These are phyloP conservation scores for Acorus calamus DNA, from an alignment of 106 monocot genomes.

Conservation along the genomic window DNA sequence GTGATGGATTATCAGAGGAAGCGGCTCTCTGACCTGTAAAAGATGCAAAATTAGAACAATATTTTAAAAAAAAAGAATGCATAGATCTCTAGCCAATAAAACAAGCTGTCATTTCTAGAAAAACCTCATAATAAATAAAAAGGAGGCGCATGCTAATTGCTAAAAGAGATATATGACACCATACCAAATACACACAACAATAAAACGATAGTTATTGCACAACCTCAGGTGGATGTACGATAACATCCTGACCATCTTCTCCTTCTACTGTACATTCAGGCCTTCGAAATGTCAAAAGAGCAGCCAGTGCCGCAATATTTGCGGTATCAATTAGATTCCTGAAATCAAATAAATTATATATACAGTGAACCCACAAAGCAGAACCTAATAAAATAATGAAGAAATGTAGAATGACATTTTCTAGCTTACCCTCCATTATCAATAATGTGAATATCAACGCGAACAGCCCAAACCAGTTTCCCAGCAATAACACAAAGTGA, in stretches of 20 bases:
- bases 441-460: conserved; percentile 91
- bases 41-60: background rate
- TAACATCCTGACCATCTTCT: conserved; percentile 68
- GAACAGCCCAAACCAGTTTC: conserved; percentile 85
- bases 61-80: conserved; percentile 1
- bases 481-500: conserved; percentile 89
- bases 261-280: conserved; percentile 88
- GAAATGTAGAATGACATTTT: background rate
- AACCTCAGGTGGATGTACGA: conserved; percentile 85
- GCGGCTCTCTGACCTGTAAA: conserved; percentile 76
- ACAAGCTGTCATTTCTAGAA: too few species aligned
- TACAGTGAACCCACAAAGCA: background rate
- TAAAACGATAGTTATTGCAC: background rate
- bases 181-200: too few species aligned
- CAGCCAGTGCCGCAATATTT: conserved; percentile 86
- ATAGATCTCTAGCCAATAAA: background rate
- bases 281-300: conserved; percentile 69
- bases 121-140: background rate
- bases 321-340: conserved; percentile 99
- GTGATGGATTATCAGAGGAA: conserved; percentile 78
- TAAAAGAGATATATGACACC: too few species aligned
- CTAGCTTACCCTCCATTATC: conserved; percentile 91
- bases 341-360: conserved; percentile 8
- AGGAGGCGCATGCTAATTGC: too few species aligned
- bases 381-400: background rate